These are phyloP conservation scores for Nematocida sp. DNA, from an alignment of 371 early-diverging fungal species.

Conservation along the genomic window DNA sequence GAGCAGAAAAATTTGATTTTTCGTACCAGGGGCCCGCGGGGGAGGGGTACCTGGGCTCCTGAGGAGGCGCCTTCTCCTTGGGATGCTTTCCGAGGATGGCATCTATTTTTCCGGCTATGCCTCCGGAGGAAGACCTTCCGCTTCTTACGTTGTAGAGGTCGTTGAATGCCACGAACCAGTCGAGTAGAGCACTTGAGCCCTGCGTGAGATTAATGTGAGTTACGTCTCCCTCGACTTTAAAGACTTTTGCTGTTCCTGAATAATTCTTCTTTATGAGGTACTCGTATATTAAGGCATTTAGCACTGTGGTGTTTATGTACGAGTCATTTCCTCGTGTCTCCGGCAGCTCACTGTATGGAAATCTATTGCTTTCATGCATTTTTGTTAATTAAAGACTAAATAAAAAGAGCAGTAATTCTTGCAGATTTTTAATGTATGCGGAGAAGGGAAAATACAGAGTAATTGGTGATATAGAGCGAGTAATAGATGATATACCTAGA, in stretches of 20 bases:
- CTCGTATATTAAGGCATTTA: constrained; percentile 63
- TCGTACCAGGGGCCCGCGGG: not conserved
- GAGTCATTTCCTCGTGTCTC: constrained; percentile 17
- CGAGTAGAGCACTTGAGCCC: constrained; percentile 52
- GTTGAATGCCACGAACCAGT: constrained; percentile 66
- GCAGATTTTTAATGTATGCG: not conserved
- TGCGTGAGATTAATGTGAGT: constrained; percentile 47
- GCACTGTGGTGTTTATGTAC: constrained; percentile 47
- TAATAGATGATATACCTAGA: not conserved
- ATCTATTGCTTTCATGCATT: constrained; percentile 55
- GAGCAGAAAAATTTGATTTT: not conserved
- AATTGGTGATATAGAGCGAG: not conserved
- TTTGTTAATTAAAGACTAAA: constrained; percentile 31
- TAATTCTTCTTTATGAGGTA: constrained; percentile 63
- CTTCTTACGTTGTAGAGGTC: constrained; percentile 64
- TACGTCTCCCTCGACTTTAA: constrained; percentile 59
- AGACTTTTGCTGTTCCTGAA: constrained; percentile 60
- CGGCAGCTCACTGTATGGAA: constrained; percentile 14
- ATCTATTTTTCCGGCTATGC: constrained; percentile 43
- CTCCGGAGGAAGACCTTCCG: constrained; percentile 36
- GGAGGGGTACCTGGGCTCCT: not conserved
- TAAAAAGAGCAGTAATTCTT: constrained; percentile 29
- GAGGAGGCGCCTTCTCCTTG: not conserved
- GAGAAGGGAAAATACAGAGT: not conserved
- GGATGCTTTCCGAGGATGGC: constrained; percentile 22